These are phyloP conservation scores for Solanum chmielewskii DNA, from an alignment of 257 asterid genomes.

Conservation along the genomic window DNA sequence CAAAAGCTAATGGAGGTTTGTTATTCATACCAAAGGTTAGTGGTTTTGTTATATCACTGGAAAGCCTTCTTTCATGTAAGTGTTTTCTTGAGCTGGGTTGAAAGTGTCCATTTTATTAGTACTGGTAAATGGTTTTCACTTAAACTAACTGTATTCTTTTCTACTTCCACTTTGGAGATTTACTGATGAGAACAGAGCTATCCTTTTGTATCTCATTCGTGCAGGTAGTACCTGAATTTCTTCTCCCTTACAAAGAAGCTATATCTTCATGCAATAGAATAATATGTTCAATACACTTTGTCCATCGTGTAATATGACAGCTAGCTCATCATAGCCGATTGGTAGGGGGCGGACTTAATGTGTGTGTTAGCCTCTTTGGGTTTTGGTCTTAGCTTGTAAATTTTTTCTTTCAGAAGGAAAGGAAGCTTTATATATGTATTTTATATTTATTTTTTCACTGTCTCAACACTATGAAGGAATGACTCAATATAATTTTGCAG, in stretches of 20 bases:
- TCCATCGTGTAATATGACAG: neutral
- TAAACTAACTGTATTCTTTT: neutral
- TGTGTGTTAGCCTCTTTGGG: neutral
- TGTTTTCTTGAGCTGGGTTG: neutral
- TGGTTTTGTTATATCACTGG: neutral
- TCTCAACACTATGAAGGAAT: neutral
- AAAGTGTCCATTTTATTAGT: neutral
- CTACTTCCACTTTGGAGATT: neutral
- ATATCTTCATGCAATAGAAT: neutral
- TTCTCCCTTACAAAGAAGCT: neutral
- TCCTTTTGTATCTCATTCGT: neutral
- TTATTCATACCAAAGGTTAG: constrained; percentile 69
- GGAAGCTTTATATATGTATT: neutral
- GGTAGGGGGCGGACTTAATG: neutral
- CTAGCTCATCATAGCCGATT: neutral
- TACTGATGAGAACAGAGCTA: neutral
- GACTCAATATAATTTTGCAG: constrained; percentile 21
- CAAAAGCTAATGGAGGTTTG: constrained; percentile 35
- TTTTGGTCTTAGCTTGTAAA: neutral
- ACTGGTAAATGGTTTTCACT: neutral
- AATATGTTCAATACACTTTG: neutral
- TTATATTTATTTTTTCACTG: neutral
- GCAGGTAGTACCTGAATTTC: neutral
- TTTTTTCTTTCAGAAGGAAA: neutral
- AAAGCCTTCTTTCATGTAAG: neutral